phyloP scores from a whole-genome alignment of 352 stramenopile genomes.

The Phytophthora meadii region DNA sequence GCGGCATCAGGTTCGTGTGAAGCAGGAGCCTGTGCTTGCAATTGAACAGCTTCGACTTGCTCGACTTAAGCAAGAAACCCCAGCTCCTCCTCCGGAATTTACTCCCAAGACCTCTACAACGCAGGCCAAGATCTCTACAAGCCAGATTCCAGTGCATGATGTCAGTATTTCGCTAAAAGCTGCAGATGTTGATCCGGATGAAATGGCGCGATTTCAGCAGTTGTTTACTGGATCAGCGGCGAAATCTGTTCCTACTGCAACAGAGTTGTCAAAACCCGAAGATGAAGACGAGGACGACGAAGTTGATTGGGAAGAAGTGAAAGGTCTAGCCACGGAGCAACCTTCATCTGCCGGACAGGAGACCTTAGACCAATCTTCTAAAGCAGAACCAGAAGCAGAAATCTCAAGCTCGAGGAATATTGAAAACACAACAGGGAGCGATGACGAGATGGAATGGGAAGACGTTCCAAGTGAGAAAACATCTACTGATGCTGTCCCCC shows the following conservation, averaged over 20 bases:
- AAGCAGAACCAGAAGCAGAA: background rate
- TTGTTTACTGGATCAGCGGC: conserved; percentile 50
- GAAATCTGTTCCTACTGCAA: conserved; percentile 13
- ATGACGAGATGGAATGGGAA: conserved; percentile 64
- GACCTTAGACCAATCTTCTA: background rate
- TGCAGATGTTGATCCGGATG: conserved; percentile 42
- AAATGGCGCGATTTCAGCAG: conserved; percentile 31
- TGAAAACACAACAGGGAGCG: conserved; percentile 21
- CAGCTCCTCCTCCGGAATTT: background rate
- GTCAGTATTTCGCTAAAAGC: conserved; percentile 48
- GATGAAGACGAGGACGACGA: conserved; percentile 51
- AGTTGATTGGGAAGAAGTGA: conserved; percentile 45
- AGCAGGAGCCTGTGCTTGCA: conserved; percentile 52
- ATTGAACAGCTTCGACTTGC: conserved; percentile 49
- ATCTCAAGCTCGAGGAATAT: background rate
- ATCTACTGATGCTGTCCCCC: no score
- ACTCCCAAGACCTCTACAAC: background rate
- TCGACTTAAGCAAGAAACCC: conserved; percentile 28
- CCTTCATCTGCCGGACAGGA: background rate
- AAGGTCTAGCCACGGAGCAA: background rate
- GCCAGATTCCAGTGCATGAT: conserved; percentile 5
- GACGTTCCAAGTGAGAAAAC: conserved; percentile 23
- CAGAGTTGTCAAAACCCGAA: conserved; percentile 2
- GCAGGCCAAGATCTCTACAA: no score
- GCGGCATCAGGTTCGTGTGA: conserved; percentile 47